A percentile compares a stretch with the other conserved stretches of the same genome.
Evolutionary conservation across 2,329 filamentous ascomycete species (phyloP).

Genomic region (Tolypocladium album): DNA sequence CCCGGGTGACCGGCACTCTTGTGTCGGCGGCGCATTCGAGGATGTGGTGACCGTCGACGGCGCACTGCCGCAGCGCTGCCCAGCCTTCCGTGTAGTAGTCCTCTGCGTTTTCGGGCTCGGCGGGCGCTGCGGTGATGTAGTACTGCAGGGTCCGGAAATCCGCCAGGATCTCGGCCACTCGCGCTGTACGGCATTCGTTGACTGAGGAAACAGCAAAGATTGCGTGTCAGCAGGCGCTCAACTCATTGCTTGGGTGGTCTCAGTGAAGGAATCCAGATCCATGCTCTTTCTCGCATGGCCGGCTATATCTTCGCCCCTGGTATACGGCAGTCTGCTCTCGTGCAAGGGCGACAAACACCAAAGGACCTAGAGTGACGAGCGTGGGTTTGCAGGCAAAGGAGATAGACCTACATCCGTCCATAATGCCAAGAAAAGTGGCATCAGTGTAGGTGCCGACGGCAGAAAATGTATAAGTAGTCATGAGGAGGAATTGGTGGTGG

Average conservation of each 20-base stretch:
- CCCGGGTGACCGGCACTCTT: conserved; percentile 39
- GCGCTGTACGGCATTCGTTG: conserved; percentile 46
- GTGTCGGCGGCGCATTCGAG: conserved; percentile 54
- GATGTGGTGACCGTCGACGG: conserved; percentile 52
- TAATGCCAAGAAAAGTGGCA: conserved; percentile 2
- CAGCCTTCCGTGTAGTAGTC: conserved; percentile 56
- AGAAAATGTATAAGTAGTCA: background rate
- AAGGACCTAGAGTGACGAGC: background rate
- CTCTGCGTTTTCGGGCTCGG: conserved; percentile 40
- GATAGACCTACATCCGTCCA: conserved; percentile 14
- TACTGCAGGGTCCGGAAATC: conserved; percentile 54
- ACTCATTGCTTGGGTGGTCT: background rate
- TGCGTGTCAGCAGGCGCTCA: background rate
- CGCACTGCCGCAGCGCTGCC: conserved; percentile 50
- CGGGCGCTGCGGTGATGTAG: conserved; percentile 47
- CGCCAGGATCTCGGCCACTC: conserved; percentile 50
- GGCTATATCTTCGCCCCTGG: background rate
- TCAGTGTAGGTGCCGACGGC: background rate
- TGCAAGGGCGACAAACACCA: background rate
- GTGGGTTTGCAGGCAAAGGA: too few species aligned
- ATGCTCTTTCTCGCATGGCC: background rate
- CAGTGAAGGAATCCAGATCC: too few species aligned
- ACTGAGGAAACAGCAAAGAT: conserved; percentile 27
- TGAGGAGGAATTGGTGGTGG: background rate
- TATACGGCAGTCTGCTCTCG: background rate